These are phyloP conservation scores for Ilyonectria robusta DNA, from an alignment of 2,329 filamentous ascomycete genomes.

Conservation along the genomic window DNA sequence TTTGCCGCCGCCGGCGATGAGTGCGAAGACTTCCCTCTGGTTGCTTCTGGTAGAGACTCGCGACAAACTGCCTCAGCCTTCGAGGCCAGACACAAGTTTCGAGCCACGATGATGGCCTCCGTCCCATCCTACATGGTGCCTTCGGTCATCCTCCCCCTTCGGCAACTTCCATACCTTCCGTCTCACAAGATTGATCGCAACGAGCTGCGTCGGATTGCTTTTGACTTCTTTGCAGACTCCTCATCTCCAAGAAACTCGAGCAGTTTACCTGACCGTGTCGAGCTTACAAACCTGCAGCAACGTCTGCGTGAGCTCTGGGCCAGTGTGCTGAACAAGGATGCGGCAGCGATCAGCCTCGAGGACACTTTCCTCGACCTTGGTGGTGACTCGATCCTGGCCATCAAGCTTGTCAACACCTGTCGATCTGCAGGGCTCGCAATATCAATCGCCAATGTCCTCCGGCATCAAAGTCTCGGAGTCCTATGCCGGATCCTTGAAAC, in stretches of 20 bases:
- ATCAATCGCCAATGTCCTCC: too few species aligned
- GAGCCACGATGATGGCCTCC: too few species aligned
- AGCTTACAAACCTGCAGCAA: slow-evolving; percentile 31
- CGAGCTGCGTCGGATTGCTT: slow-evolving; percentile 41
- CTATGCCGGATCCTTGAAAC: too few species aligned
- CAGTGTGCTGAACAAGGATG: slow-evolving; percentile 21
- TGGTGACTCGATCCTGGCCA: slow-evolving; percentile 48
- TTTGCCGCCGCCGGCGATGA: slow-evolving; percentile 27
- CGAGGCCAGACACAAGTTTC: too few species aligned
- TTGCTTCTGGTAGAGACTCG: background rate
- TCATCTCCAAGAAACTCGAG: slow-evolving; percentile 22
- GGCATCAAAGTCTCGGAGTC: too few species aligned
- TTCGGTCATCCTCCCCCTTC: slow-evolving; percentile 56
- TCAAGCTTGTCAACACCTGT: too few species aligned
- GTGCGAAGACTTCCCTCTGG: slow-evolving; percentile 3
- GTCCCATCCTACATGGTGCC: slow-evolving; percentile 58
- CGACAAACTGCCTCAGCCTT: too few species aligned
- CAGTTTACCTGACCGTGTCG: too few species aligned
- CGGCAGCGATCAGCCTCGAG: slow-evolving; percentile 25
- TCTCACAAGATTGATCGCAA: slow-evolving; percentile 62
- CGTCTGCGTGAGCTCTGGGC: slow-evolving; percentile 52
- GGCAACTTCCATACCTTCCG: slow-evolving; percentile 57
- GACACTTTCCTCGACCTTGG: slow-evolving; percentile 63
- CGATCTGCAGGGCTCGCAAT: too few species aligned
- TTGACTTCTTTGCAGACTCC: slow-evolving; percentile 30